Conservation (phyloP, 495 filamentous ascomycete species). For the Articulospora tetracladia region DNA sequence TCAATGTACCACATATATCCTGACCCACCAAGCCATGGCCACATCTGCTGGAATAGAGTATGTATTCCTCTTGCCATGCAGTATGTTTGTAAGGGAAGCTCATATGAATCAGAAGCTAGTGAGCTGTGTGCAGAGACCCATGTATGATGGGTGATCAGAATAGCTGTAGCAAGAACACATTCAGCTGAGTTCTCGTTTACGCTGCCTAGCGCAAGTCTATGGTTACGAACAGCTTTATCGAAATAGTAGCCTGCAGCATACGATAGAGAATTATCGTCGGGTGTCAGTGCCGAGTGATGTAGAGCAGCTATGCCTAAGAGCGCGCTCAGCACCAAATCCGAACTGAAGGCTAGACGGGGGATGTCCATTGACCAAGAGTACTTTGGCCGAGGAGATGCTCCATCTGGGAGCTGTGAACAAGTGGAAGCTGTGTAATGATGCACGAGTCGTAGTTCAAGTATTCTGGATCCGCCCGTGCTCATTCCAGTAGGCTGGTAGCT, state of each 20-base stretch:
- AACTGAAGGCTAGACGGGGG: slow-evolving; percentile 12
- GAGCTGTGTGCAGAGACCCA: slow-evolving; percentile 10
- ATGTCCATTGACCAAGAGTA: slow-evolving; percentile 14
- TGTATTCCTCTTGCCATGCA: slow-evolving; percentile 12
- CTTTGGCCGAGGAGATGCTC: neutral
- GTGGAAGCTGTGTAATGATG: slow-evolving; percentile 16
- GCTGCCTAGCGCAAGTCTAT: neutral
- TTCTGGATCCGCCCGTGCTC: slow-evolving; percentile 16
- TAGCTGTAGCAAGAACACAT: slow-evolving; percentile 11
- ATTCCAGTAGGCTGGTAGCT: slow-evolving; percentile 18
- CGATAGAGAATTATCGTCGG: neutral
- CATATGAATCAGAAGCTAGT: neutral
- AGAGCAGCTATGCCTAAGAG: slow-evolving; percentile 10
- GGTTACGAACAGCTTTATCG: slow-evolving; percentile 11
- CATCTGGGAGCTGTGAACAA: slow-evolving; percentile 3
- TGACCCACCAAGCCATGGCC: slow-evolving; percentile 1
- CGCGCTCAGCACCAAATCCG: slow-evolving; percentile 15
- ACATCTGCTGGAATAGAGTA: slow-evolving; percentile 9
- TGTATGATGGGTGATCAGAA: slow-evolving; percentile 15
- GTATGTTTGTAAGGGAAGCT: slow-evolving; percentile 13
- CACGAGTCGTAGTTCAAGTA: slow-evolving; percentile 17
- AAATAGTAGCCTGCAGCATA: slow-evolving; percentile 12
- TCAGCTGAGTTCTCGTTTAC: slow-evolving; percentile 4
- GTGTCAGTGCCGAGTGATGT: slow-evolving; percentile 13
- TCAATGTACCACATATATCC: slow-evolving; percentile 13